phyloP scores from a whole-genome alignment of 2,329 filamentous ascomycete genomes.

The Dactylellina leptospora region DNA sequence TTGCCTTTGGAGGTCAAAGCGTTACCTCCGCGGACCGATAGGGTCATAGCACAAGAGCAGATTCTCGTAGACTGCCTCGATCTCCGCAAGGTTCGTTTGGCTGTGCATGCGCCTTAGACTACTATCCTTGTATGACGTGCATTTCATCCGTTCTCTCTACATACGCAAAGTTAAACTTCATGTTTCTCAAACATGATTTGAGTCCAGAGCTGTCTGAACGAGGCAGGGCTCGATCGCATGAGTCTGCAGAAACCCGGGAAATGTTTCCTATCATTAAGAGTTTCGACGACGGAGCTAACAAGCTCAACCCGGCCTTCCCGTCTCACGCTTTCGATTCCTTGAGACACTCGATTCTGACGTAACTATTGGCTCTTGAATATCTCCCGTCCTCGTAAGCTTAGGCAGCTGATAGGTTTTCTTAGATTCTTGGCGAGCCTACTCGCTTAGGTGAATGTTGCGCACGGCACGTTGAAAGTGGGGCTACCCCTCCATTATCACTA shows the following conservation, averaged over 20 bases:
- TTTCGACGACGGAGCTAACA: conserved; percentile 8
- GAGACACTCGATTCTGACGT: conserved; percentile 36
- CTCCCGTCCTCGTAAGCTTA: conserved; percentile 45
- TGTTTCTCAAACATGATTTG: neutral
- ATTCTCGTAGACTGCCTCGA: conserved; percentile 28
- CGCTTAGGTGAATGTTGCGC: conserved; percentile 46
- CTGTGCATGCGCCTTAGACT: conserved; percentile 15
- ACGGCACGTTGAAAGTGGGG: conserved; percentile 49
- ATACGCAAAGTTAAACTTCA: neutral
- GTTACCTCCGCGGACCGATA: neutral
- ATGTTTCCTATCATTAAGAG: conserved; percentile 4
- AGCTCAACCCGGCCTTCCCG: conserved; percentile 23
- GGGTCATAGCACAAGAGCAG: neutral
- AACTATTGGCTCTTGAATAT: conserved; percentile 36
- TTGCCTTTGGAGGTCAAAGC: neutral
- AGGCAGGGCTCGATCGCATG: too few species aligned
- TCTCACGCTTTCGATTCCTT: conserved; percentile 34
- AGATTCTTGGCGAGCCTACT: conserved; percentile 38
- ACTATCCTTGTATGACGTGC: conserved; percentile 44
- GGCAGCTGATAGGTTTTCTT: conserved; percentile 47
- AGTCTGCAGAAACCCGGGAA: too few species aligned
- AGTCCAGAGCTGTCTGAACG: too few species aligned
- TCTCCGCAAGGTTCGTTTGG: conserved; percentile 6
- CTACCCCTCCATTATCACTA: conserved; percentile 51
- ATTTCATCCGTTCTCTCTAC: conserved; percentile 12